These are phyloP conservation scores for Agroathelia rolfsii DNA, from an alignment of 1,284 basidiomycete species.

Conservation along the genomic window DNA sequence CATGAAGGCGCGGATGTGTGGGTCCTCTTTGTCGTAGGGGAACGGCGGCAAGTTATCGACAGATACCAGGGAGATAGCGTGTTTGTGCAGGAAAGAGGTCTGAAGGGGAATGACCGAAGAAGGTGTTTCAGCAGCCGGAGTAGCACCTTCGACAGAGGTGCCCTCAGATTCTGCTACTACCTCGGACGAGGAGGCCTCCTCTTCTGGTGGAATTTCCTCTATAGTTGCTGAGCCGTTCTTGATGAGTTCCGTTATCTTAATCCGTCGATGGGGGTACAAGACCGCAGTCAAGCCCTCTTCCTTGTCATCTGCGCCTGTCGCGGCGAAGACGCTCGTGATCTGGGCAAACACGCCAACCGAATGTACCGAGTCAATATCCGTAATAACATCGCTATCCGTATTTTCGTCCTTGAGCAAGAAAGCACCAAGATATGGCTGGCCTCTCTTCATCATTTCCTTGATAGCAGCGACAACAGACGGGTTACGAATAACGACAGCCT, in stretches of 20 bases:
- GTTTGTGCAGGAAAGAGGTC: conserved; percentile 86
- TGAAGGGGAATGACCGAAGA: conserved; percentile 46
- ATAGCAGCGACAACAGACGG: conserved; percentile 90
- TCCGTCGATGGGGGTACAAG: conserved; percentile 90
- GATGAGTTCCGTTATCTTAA: conserved; percentile 82
- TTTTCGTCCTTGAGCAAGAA: conserved; percentile 96
- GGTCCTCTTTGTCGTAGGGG: conserved; percentile 87
- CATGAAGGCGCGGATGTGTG: conserved; percentile 93
- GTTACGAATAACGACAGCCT: conserved; percentile 87
- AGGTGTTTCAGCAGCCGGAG: conserved; percentile 2
- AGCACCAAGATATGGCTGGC: conserved; percentile 96
- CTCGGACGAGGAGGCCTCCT: conserved; percentile 36
- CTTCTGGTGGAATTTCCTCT: conserved; percentile 32
- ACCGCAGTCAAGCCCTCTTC: conserved; percentile 92
- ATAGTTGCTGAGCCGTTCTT: conserved; percentile 51
- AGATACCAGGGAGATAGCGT: conserved; percentile 84
- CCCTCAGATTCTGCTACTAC: conserved; percentile 19
- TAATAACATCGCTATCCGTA: conserved; percentile 89
- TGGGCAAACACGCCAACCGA: conserved; percentile 95
- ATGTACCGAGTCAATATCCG: conserved; percentile 82
- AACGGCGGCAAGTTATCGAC: conserved; percentile 78
- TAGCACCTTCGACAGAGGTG: conserved; percentile 12
- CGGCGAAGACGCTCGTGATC: conserved; percentile 90
- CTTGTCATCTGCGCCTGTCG: conserved; percentile 53
- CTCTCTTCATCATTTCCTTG: conserved; percentile 93